Evolutionary conservation across 192 early-diverging fungal genomes (phyloP).

Genomic region (Geosiphon pyriformis): DNA sequence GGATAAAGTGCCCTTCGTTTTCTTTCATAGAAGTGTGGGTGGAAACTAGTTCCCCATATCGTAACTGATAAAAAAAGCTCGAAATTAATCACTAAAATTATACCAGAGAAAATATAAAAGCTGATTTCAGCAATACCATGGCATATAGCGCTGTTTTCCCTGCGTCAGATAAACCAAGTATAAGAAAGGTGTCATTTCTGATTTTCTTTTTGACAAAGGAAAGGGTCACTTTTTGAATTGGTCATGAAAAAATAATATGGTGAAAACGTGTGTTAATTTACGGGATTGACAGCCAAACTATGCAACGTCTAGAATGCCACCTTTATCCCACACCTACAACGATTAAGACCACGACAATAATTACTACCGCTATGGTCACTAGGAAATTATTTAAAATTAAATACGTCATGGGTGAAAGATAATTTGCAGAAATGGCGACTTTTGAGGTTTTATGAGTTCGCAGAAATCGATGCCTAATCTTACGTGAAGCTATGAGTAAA

Average conservation of each 20-base stretch:
- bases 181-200: slow-evolving; percentile 14
- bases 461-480: too few relatives aligned
- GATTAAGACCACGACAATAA: background rate
- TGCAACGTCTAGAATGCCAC: background rate
- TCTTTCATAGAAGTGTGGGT: slow-evolving; percentile 70
- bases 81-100: background rate
- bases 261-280: too few relatives aligned
- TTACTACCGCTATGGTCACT: background rate
- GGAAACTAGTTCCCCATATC: slow-evolving; percentile 35
- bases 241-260: background rate
- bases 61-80: slow-evolving; percentile 15
- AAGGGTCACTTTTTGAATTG: background rate
- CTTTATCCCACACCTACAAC: background rate
- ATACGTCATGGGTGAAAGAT: background rate
- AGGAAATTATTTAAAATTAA: slow-evolving; percentile 1
- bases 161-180: slow-evolving; percentile 14
- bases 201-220: background rate
- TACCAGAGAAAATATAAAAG: background rate
- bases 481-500: background rate
- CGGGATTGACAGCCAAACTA: background rate
- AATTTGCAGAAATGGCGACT: background rate
- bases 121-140: slow-evolving; percentile 2
- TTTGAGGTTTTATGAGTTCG: too few relatives aligned
- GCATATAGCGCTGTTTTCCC: slow-evolving; percentile 18
- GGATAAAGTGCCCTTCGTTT: slow-evolving; percentile 53